Conservation (phyloP, 1,139 yeast genomes). For the Magnusiomyces tetraspermus region DNA sequence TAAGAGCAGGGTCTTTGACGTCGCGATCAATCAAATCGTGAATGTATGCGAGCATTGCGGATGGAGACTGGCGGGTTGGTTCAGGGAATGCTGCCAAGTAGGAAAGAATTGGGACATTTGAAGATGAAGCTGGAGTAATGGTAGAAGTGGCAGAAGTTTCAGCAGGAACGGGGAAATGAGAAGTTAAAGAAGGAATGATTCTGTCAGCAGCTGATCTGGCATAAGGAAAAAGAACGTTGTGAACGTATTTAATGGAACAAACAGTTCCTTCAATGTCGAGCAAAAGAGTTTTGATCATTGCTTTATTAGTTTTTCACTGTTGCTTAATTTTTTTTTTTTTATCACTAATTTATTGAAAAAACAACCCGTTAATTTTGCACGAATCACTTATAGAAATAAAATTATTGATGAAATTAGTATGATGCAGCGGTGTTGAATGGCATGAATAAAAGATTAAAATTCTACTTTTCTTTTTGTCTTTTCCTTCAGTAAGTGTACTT, state of each 20-base stretch:
- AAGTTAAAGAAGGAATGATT: constrained; percentile 13
- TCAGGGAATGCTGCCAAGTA: constrained; percentile 42
- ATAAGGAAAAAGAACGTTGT: constrained; percentile 49
- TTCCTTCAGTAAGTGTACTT: too few relatives aligned
- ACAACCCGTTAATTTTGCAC: too few relatives aligned
- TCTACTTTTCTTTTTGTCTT: too few relatives aligned
- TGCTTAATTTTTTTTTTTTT: too few relatives aligned
- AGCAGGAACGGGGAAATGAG: constrained; percentile 9
- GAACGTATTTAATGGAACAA: constrained; percentile 82
- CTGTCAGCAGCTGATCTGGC: constrained; percentile 25
- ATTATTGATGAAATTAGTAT: too few relatives aligned
- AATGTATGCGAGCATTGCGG: constrained; percentile 40
- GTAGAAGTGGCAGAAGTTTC: constrained; percentile 10
- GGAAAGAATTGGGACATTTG: constrained; percentile 9
- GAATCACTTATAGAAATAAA: too few relatives aligned
- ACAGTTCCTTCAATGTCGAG: constrained; percentile 89
- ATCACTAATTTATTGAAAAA: too few relatives aligned
- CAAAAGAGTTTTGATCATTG: constrained; percentile 31
- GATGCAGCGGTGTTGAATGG: too few relatives aligned
- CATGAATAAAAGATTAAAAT: too few relatives aligned
- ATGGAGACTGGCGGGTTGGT: constrained; percentile 26
- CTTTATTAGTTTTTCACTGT: too few relatives aligned
- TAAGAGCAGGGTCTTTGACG: constrained; percentile 68
- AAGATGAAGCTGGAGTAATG: background rate
- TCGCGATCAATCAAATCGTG: constrained; percentile 51